Evolutionary conservation across 2,329 filamentous ascomycete genomes (phyloP).

Genomic region (Annulohypoxylon truncatum): DNA sequence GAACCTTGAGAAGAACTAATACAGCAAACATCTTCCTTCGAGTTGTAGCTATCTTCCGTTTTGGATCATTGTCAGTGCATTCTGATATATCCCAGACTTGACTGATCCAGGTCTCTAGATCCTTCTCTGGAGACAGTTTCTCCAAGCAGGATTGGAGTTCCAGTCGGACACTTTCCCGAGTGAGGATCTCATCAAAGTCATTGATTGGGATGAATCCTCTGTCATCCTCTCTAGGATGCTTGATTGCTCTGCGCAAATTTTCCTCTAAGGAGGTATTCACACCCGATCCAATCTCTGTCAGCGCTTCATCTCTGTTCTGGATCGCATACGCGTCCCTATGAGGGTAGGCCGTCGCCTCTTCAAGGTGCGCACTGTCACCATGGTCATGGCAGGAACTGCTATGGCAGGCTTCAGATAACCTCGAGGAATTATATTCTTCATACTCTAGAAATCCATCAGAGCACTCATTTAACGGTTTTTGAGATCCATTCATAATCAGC

Average conservation of each 20-base stretch:
- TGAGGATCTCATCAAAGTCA: constrained; percentile 15
- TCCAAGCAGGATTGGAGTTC: background rate
- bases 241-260: background rate
- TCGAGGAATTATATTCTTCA: too few relatives aligned
- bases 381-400: constrained; percentile 1
- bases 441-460: too few relatives aligned
- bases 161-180: background rate
- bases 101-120: background rate
- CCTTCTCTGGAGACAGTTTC: background rate
- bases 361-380: background rate
- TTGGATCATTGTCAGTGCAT: background rate
- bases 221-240: background rate
- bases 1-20: constrained; percentile 1
- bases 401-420: background rate
- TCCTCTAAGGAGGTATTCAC: background rate
- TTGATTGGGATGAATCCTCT: constrained; percentile 12
- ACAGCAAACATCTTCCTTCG: constrained; percentile 16
- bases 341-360: background rate
- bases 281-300: background rate
- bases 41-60: background rate
- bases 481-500: too few relatives aligned
- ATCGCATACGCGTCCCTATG: background rate
- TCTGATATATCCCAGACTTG: constrained; percentile 3
- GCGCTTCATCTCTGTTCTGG: background rate
- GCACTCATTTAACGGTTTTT: too few relatives aligned